phyloP scores from a whole-genome alignment of 2,329 filamentous ascomycete species.

The Aphanocladium album region DNA sequence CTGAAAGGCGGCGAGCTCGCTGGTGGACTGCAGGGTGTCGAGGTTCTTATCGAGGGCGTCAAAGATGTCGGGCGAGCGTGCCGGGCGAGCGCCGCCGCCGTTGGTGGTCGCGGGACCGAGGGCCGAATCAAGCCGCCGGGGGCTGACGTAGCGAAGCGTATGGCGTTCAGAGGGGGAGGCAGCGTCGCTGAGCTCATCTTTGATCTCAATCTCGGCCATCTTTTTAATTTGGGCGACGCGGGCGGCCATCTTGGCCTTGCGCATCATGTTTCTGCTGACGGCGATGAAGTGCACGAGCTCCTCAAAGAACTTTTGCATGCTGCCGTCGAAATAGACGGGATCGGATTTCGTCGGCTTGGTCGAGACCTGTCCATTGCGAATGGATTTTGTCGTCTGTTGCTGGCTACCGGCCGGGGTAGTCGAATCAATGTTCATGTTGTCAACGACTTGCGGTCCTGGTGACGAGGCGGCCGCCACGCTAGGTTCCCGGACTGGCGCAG shows the following conservation, averaged over 20 bases:
- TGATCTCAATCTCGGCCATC: conserved; percentile 54
- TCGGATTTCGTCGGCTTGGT: conserved; percentile 41
- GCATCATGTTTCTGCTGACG: conserved; percentile 73
- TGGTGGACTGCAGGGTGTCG: conserved; percentile 74
- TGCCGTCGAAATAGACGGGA: conserved; percentile 85
- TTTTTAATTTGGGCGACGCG: conserved; percentile 63
- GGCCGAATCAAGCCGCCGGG: conserved; percentile 27
- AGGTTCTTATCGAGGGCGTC: conserved; percentile 73
- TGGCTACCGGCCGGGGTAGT: background rate
- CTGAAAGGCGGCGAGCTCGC: conserved; percentile 82
- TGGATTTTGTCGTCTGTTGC: background rate
- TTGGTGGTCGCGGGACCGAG: conserved; percentile 17
- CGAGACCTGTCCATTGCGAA: background rate
- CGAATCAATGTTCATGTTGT: conserved; percentile 8
- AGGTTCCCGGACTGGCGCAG: background rate
- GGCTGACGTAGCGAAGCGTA: conserved; percentile 34
- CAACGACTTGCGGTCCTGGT: background rate
- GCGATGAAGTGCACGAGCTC: conserved; percentile 77
- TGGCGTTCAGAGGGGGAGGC: conserved; percentile 24
- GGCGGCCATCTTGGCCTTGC: conserved; percentile 81
- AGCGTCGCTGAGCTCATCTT: conserved; percentile 42
- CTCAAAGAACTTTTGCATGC: conserved; percentile 79
- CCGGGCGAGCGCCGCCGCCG: conserved; percentile 15
- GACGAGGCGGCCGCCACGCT: background rate
- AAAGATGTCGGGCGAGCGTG: conserved; percentile 45